Percentiles rank a stretch among this genome's conserved stretches.
These are phyloP conservation scores for Vigna unguiculata DNA, from an alignment of 306 rosid genomes.

Conservation along the genomic window DNA sequence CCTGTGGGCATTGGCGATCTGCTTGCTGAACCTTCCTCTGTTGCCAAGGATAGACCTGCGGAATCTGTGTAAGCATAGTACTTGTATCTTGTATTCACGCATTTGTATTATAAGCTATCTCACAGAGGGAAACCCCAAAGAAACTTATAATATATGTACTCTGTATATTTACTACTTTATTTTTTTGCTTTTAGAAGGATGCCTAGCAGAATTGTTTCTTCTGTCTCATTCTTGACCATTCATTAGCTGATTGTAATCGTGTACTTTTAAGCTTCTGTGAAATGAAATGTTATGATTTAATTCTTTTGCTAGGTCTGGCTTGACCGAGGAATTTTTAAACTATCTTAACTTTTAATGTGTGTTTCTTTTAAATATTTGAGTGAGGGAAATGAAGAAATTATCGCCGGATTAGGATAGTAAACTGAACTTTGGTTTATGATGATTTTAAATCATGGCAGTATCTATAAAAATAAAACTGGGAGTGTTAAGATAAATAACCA, in stretches of 20 bases:
- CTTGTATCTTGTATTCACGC: conserved; percentile 25
- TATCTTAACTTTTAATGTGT: neutral
- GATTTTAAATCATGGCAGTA: neutral
- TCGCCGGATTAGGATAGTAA: no score
- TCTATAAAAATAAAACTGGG: no score
- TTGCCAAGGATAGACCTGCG: conserved; percentile 59
- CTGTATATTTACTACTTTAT: conserved; percentile 54
- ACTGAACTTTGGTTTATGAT: neutral
- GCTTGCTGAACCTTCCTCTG: conserved; percentile 56
- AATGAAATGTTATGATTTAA: conserved; percentile 40
- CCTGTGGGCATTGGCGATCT: conserved; percentile 79
- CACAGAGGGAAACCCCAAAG: conserved; percentile 25
- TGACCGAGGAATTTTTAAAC: neutral
- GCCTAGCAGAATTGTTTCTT: conserved; percentile 39
- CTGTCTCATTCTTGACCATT: conserved; percentile 62
- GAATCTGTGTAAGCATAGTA: conserved; percentile 59
- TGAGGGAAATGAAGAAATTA: neutral
- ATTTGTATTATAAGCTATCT: conserved; percentile 35
- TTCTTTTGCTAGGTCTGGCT: conserved; percentile 33
- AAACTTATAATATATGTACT: conserved; percentile 46
- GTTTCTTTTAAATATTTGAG: neutral
- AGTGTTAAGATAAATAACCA: no score
- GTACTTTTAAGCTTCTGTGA: conserved; percentile 45
- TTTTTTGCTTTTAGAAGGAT: conserved; percentile 39
- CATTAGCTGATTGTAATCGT: conserved; percentile 49